Percentiles rank a stretch among this genome's conserved stretches.
phyloP scores from a whole-genome alignment of 805 yeast genomes.

The Lipomyces yamadae region DNA sequence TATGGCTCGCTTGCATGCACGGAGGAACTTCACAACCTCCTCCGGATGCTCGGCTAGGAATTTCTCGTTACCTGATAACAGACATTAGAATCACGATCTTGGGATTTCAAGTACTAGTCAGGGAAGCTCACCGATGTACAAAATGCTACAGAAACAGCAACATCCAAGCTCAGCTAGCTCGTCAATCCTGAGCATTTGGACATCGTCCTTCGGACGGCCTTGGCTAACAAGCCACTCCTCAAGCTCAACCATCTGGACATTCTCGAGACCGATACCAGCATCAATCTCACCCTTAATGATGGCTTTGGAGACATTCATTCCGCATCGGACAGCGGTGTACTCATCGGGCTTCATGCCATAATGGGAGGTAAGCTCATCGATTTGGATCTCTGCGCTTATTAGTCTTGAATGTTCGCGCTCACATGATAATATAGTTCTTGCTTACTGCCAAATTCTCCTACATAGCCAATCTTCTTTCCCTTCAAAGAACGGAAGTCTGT shows the following conservation, averaged over 20 bases:
- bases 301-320: slow-evolving; percentile 63
- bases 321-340: slow-evolving; percentile 63
- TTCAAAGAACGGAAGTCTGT: slow-evolving; percentile 57
- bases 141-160: slow-evolving; percentile 62
- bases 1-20: slow-evolving; percentile 58
- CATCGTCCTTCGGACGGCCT: slow-evolving; percentile 54
- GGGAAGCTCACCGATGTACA: slow-evolving; percentile 50
- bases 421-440: not conserved
- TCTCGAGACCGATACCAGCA: slow-evolving; percentile 64
- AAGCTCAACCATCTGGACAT: slow-evolving; percentile 63
- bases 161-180: slow-evolving; percentile 61
- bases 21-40: slow-evolving; percentile 53
- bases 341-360: slow-evolving; percentile 61
- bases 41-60: slow-evolving; percentile 55
- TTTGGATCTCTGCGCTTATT: slow-evolving; percentile 50
- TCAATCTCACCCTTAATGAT: slow-evolving; percentile 61
- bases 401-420: not conserved
- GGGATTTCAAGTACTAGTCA: too few species aligned
- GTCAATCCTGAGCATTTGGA: slow-evolving; percentile 62
- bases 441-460: slow-evolving; percentile 60
- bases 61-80: slow-evolving; percentile 49
- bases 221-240: slow-evolving; percentile 54
- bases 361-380: slow-evolving; percentile 60
- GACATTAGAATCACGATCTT: not conserved
- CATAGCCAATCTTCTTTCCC: slow-evolving; percentile 61